Evolutionary conservation across 768 basidiomycete genomes (phyloP).

Genomic region (Psilocybe azurescens): DNA sequence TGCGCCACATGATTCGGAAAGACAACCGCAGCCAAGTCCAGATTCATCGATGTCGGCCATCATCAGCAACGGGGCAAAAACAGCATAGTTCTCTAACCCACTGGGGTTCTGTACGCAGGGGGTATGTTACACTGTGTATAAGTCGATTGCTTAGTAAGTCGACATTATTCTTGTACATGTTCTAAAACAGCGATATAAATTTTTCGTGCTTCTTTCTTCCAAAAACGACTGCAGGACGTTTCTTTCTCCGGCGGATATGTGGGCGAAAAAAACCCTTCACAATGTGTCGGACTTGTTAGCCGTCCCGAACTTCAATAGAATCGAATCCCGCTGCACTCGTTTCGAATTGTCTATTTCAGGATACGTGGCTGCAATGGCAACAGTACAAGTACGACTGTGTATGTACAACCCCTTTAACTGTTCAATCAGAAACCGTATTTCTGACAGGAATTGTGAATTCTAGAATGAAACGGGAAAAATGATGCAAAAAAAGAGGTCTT

Average conservation of each 20-base stretch:
- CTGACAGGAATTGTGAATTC: background rate
- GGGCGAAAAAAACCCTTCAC: background rate
- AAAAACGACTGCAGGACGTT: background rate
- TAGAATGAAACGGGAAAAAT: background rate
- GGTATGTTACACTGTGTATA: background rate
- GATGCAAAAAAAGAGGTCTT: background rate
- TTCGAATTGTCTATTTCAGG: background rate
- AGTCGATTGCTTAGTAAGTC: no score
- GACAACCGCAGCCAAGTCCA: background rate
- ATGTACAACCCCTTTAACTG: background rate
- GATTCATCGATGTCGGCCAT: background rate
- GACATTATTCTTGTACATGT: background rate
- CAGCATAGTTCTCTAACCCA: background rate
- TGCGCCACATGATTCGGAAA: conserved; percentile 5
- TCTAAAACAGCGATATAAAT: background rate
- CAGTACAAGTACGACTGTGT: background rate
- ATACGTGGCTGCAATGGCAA: background rate
- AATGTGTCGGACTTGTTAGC: no score
- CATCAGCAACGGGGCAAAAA: background rate
- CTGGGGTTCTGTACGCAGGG: background rate
- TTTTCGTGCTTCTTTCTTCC: background rate
- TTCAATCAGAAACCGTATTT: background rate
- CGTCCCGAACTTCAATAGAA: background rate
- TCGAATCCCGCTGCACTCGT: background rate
- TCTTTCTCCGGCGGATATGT: background rate